Conservation (phyloP, 805 yeast genomes). For the Candida khao-thaluensis region DNA sequence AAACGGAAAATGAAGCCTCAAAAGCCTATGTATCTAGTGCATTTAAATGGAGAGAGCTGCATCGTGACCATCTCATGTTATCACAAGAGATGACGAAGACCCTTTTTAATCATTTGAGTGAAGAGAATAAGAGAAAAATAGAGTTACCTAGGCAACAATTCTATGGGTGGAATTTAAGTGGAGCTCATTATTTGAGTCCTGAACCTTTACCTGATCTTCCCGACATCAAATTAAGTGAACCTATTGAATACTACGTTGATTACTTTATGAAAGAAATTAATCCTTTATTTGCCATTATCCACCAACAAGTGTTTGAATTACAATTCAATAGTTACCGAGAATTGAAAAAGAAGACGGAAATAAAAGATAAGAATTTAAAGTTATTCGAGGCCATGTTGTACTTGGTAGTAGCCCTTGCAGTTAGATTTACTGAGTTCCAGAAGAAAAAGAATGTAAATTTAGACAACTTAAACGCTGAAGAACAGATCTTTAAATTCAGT, state of each 20-base stretch:
- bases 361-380: slow-evolving; percentile 22
- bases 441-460: slow-evolving; percentile 28
- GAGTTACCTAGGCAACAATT: slow-evolving; percentile 55
- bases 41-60: slow-evolving; percentile 47
- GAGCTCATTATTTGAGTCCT: slow-evolving; percentile 46
- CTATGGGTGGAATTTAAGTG: slow-evolving; percentile 68
- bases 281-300: slow-evolving; percentile 52
- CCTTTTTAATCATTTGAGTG: slow-evolving; percentile 31
- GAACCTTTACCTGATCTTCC: slow-evolving; percentile 36
- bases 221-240: slow-evolving; percentile 19
- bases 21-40: slow-evolving; percentile 23
- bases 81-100: slow-evolving; percentile 39
- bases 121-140: slow-evolving; percentile 33
- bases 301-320: slow-evolving; percentile 52
- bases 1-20: slow-evolving; percentile 22
- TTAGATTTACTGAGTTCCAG: slow-evolving; percentile 49
- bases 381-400: slow-evolving; percentile 53
- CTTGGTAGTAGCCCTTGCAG: slow-evolving; percentile 48
- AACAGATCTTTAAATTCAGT: slow-evolving; percentile 33
- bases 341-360: slow-evolving; percentile 16
- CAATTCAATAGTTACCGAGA: slow-evolving; percentile 40
- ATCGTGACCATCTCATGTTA: slow-evolving; percentile 46
- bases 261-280: slow-evolving; percentile 51
- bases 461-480: slow-evolving; percentile 29
- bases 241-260: slow-evolving; percentile 24